Evolutionary conservation across 176 grass and related monocot species (phyloP), one percentile per base, ranked within the genome.

Genomic region (Triticum monococcum): DNA sequence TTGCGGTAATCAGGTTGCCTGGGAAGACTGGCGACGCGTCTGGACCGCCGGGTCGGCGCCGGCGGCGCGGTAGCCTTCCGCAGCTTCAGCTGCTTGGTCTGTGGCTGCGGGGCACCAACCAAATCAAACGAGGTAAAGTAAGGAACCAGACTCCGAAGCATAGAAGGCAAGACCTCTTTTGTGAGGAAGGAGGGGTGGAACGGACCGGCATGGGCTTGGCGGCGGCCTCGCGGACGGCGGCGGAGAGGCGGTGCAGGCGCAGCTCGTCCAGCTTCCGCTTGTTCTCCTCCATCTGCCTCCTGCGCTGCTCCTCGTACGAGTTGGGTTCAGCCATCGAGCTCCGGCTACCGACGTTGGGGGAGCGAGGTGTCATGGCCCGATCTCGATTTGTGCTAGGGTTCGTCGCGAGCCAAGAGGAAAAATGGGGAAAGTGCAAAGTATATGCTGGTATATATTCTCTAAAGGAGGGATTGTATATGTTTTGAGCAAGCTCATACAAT

Each of bases 171-270:
- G 32, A 32, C 14, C 31, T 68, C 31, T 68, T 68, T 18, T 7
- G 2, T 20, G 3, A 68, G 0, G 81, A 16, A 5, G 11, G 62
- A n/a, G 60, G n/a, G 5, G 5, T 50, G 46, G 13, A 25, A 7
- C 20, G 37, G 48, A 98, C 93, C 81, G 86, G 88, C 33, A 78
- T 90, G 77, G 87, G 68, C 82, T 93, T 93, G n/a, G 86, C 64
- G 18, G 88, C 60, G 52, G 95, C 77, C 46, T 93, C 71, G 1
- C 86, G 81, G 56, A 98, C 86, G 83, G 89, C 80, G 35, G 85
- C 83, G 57, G 69, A 43, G 36, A 72, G 69, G 37, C 9, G 11
- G 69, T 72, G 69, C 69, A 72, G 69, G 22, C 69, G 22, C 37
- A 72, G 69, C 22, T 72, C 69, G 0, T 43, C 37, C 69, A 72